Evolutionary conservation across 345 rosid genomes (phyloP).

Genomic region (Euphorbia lathyris): DNA sequence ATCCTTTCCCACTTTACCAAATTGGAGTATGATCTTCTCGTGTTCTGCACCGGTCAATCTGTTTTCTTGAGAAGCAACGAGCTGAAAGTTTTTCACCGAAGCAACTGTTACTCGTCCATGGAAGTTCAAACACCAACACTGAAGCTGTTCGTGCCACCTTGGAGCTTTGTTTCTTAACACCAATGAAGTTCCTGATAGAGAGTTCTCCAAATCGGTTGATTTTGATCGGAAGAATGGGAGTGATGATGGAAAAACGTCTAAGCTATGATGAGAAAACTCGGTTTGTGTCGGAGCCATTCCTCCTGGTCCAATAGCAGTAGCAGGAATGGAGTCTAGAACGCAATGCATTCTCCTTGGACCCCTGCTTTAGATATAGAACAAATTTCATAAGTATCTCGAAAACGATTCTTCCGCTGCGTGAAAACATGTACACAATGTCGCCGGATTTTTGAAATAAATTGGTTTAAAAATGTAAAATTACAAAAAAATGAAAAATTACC

Average conservation of each 20-base stretch:
- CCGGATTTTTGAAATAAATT: too few species aligned
- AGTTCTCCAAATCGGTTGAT: conserved; percentile 19
- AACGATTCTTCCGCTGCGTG: too few species aligned
- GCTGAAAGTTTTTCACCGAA: conserved; percentile 34
- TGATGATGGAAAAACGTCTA: conserved; percentile 24
- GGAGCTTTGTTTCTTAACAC: conserved; percentile 30
- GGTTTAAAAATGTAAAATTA: too few species aligned
- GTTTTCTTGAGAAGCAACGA: conserved; percentile 27
- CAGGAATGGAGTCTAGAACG: conserved; percentile 34
- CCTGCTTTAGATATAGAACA: conserved; percentile 11
- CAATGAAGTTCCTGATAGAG: conserved; percentile 18
- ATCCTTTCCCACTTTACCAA: conserved; percentile 34
- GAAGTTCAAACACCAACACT: conserved; percentile 35
- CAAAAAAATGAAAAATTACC: too few species aligned
- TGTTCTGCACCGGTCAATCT: conserved; percentile 23
- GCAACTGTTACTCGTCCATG: conserved; percentile 36
- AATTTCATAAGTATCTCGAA: not conserved
- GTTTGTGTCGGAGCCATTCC: conserved; percentile 32
- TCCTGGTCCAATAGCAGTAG: conserved; percentile 26
- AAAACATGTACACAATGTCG: too few species aligned
- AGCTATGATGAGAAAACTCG: conserved; percentile 19
- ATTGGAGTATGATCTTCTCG: conserved; percentile 31
- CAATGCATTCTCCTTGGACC: conserved; percentile 38
- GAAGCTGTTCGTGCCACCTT: conserved; percentile 36
- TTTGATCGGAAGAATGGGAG: conserved; percentile 25